These are phyloP conservation scores for Cercophora scortea DNA, from an alignment of 495 filamentous ascomycete species.

Conservation along the genomic window DNA sequence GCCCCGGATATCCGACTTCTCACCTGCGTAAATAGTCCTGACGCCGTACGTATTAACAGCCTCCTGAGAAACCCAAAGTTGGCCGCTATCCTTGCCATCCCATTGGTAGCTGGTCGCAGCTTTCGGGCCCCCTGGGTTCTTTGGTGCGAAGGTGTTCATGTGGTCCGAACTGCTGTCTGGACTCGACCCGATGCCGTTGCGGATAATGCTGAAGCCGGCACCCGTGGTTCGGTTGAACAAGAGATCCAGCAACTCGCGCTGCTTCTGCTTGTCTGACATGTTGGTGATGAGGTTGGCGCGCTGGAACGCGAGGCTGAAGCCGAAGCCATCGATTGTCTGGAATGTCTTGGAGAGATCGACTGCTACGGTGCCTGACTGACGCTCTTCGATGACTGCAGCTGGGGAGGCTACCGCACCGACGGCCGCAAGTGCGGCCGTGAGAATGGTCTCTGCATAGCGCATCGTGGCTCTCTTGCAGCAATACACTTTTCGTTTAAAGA, in stretches of 20 bases:
- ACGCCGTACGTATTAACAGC: slow-evolving; percentile 39
- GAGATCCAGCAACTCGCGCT: slow-evolving; percentile 37
- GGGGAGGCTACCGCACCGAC: slow-evolving; percentile 1
- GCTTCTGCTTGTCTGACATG: slow-evolving; percentile 36
- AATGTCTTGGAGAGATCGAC: slow-evolving; percentile 33
- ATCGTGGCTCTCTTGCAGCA: background rate
- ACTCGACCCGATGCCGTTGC: slow-evolving; percentile 48
- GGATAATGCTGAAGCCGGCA: slow-evolving; percentile 48
- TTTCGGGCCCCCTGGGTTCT: slow-evolving; percentile 34
- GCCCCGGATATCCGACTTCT: background rate
- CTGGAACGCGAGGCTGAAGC: slow-evolving; percentile 46
- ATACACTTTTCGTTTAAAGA: too few species aligned
- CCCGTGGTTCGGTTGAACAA: slow-evolving; percentile 44
- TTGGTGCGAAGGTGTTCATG: slow-evolving; percentile 42
- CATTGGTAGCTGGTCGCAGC: slow-evolving; percentile 37
- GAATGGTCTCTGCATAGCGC: slow-evolving; percentile 8
- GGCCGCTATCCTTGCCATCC: slow-evolving; percentile 45
- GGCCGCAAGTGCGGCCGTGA: slow-evolving; percentile 6
- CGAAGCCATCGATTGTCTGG: slow-evolving; percentile 46
- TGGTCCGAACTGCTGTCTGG: slow-evolving; percentile 35
- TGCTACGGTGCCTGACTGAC: slow-evolving; percentile 29
- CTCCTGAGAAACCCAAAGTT: slow-evolving; percentile 45
- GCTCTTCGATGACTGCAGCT: slow-evolving; percentile 5
- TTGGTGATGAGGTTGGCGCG: slow-evolving; percentile 45
- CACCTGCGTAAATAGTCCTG: slow-evolving; percentile 44